Conservation (phyloP, 345 rosid genomes). For the Arabidopsis arenosa region DNA sequence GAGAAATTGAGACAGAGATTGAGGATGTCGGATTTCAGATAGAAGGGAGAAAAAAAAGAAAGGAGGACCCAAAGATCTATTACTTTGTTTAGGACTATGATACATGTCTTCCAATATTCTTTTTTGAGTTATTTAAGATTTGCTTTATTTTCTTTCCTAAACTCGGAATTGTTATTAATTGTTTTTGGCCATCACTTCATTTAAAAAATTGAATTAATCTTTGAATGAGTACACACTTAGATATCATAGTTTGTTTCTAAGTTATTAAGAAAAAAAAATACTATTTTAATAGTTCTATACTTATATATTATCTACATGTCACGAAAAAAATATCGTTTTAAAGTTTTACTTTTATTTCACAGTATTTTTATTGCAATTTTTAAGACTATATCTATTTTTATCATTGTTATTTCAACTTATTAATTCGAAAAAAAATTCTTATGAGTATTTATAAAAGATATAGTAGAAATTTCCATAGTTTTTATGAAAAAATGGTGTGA, state of each 20-base stretch:
- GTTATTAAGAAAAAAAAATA: too few relatives aligned
- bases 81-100: slow-evolving; percentile 37
- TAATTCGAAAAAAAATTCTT: too few relatives aligned
- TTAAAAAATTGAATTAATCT: not conserved
- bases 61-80: slow-evolving; percentile 41
- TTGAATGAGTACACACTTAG: slow-evolving; percentile 12
- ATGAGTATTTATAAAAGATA: too few relatives aligned
- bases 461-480: too few relatives aligned
- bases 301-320: too few relatives aligned
- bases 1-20: slow-evolving; percentile 34
- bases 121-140: slow-evolving; percentile 17
- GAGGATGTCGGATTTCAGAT: slow-evolving; percentile 33
- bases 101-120: slow-evolving; percentile 31
- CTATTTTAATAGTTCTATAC: too few relatives aligned
- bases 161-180: not conserved
- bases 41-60: slow-evolving; percentile 4
- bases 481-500: too few relatives aligned
- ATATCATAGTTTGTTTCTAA: not conserved
- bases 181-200: not conserved
- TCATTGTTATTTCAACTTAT: too few relatives aligned
- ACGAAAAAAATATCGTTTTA: too few relatives aligned
- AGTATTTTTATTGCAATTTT: too few relatives aligned
- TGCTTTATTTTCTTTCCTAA: slow-evolving; percentile 1
- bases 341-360: too few relatives aligned
- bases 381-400: too few relatives aligned